A percentile compares a stretch with the other conserved stretches of the same genome.
phyloP scores from a whole-genome alignment of 345 rosid species.

The Physaria fendleri region DNA sequence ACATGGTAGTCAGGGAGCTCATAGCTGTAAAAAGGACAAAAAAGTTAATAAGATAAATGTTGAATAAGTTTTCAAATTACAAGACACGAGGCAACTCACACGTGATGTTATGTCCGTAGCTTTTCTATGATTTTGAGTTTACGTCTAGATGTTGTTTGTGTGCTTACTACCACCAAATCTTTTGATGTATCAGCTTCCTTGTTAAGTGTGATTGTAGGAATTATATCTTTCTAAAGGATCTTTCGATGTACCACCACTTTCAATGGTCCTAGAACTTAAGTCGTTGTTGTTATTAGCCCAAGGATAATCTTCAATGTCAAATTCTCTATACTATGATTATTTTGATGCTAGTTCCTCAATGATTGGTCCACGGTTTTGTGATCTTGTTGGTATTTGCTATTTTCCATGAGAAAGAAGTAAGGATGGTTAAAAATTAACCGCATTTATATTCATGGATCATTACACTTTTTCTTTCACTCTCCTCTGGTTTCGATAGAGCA shows the following conservation, averaged over 20 bases:
- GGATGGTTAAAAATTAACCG: conserved; percentile 28
- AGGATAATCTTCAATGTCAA: conserved; percentile 60
- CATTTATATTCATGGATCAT: conserved; percentile 17
- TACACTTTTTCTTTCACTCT: conserved; percentile 40
- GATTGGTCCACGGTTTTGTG: conserved; percentile 47
- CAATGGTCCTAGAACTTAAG: conserved; percentile 44
- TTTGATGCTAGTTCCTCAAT: conserved; percentile 77
- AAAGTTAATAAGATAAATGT: not conserved
- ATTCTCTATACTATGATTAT: conserved; percentile 40
- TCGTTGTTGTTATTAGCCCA: conserved; percentile 44
- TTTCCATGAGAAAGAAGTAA: conserved; percentile 35
- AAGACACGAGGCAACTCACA: conserved; percentile 48
- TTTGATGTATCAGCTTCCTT: conserved; percentile 53
- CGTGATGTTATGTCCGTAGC: conserved; percentile 77
- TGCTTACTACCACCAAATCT: conserved; percentile 64
- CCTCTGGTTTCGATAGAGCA: conserved; percentile 72
- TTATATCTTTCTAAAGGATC: conserved; percentile 45
- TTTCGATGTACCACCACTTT: not conserved
- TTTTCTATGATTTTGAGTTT: conserved; percentile 61
- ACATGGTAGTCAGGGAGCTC: conserved; percentile 83
- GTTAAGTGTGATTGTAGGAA: conserved; percentile 47
- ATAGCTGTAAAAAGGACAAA: conserved; percentile 37
- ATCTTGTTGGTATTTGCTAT: not conserved
- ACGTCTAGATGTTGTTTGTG: conserved; percentile 48
- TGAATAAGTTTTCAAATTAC: not conserved